Percentiles rank a stretch among this genome's conserved stretches.
Evolutionary conservation across 208 protist species (phyloP).

Genomic region (Willaertia magna): DNA sequence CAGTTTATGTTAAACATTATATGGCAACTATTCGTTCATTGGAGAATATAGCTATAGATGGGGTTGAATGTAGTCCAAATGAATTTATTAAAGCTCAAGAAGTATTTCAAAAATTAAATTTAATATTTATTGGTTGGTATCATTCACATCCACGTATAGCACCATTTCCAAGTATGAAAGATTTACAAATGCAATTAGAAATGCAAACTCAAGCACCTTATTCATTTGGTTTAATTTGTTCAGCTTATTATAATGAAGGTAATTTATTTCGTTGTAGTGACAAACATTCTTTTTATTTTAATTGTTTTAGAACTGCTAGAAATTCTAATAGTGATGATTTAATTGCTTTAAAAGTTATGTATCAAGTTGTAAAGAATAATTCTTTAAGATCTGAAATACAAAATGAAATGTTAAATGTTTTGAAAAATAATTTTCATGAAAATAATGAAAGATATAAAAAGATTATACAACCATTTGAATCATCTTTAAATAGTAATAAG

Average conservation of each 20-base stretch:
- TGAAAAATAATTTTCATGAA: not conserved
- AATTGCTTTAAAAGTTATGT: not conserved
- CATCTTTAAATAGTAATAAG: not conserved
- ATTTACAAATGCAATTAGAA: constrained; percentile 1
- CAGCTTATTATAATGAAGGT: not conserved
- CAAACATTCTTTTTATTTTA: not conserved
- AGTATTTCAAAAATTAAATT: not conserved
- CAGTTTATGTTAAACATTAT: not conserved
- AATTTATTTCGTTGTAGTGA: not conserved
- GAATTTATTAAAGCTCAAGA: not conserved
- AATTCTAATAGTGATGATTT: not conserved
- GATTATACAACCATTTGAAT: not conserved
- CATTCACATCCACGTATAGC: not conserved
- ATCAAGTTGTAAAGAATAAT: not conserved
- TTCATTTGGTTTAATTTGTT: constrained; percentile 5
- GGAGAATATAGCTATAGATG: constrained; percentile 3
- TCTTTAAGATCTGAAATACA: not conserved
- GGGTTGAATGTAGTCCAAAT: not conserved
- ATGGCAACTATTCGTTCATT: not conserved
- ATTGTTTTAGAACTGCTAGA: not conserved
- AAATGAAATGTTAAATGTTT: not conserved
- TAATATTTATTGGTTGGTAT: constrained; percentile 2
- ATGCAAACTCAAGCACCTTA: constrained; percentile 4
- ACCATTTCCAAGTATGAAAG: not conserved
- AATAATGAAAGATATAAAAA: not conserved